Evolutionary conservation across 768 basidiomycete genomes (phyloP).

Genomic region (Lentinus brumalis): DNA sequence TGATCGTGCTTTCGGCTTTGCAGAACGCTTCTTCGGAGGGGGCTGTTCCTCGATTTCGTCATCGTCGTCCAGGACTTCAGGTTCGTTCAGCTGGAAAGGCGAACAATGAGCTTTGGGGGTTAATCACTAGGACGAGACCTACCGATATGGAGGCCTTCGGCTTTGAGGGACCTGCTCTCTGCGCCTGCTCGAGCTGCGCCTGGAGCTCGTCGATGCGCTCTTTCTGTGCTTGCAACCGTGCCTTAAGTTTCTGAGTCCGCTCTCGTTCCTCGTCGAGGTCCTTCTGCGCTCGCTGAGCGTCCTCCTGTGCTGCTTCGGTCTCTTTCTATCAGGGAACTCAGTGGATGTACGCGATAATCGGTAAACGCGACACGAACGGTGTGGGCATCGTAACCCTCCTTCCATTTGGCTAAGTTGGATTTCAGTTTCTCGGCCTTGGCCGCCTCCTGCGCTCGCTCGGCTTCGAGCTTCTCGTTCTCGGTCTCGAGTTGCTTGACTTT

Average conservation of each 20-base stretch:
- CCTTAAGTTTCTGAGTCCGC: conserved; percentile 46
- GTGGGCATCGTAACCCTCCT: conserved; percentile 9
- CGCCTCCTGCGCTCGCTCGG: conserved; percentile 22
- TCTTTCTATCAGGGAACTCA: conserved; percentile 25
- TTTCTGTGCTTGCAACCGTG: conserved; percentile 42
- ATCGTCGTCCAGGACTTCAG: conserved; percentile 23
- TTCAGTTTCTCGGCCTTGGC: conserved; percentile 38
- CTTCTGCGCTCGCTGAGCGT: conserved; percentile 31
- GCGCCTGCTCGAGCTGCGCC: conserved; percentile 1
- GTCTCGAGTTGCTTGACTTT: conserved; percentile 49
- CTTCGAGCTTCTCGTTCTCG: conserved; percentile 28
- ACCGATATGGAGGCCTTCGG: conserved; percentile 1
- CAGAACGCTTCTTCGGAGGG: neutral
- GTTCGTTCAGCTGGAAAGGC: conserved; percentile 9
- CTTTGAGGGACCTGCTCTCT: neutral
- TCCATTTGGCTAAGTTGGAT: conserved; percentile 30
- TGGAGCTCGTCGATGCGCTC: neutral
- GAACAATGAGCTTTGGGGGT: neutral
- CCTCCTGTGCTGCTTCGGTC: conserved; percentile 44
- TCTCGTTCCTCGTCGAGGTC: conserved; percentile 35
- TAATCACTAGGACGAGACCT: neutral
- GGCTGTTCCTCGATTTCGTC: conserved; percentile 19
- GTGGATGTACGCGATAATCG: neutral
- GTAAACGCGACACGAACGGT: neutral
- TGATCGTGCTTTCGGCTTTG: neutral